Conservation (phyloP, 306 rosid species). For the Purshia tridentata region DNA sequence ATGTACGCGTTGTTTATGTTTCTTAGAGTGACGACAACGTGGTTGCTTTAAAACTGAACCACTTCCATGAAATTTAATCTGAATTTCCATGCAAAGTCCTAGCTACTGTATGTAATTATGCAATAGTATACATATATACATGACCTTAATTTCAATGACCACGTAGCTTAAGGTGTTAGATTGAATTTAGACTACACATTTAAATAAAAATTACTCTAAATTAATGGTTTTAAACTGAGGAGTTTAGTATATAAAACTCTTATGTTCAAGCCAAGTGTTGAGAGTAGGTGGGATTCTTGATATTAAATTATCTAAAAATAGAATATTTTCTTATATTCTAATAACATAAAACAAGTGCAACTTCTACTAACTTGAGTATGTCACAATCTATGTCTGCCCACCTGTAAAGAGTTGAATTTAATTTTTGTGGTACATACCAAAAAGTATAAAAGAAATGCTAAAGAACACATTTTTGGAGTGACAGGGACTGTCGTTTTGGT, state of each 20-base stretch:
- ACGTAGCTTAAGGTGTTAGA: no score
- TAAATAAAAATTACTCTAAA: no score
- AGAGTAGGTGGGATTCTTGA: no score
- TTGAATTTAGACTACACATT: no score
- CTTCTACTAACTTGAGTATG: conserved; percentile 10
- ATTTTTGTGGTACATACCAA: not conserved
- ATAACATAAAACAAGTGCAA: not conserved
- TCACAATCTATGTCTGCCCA: conserved; percentile 22
- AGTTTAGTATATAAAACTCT: no score
- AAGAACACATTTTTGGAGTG: not conserved
- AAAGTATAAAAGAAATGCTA: not conserved
- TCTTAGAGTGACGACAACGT: not conserved
- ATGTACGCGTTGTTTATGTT: not conserved
- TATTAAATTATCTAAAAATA: no score
- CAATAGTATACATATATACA: no score
- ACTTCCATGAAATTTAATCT: conserved; percentile 24
- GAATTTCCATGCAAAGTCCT: conserved; percentile 6
- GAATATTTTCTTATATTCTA: no score
- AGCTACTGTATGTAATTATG: not conserved
- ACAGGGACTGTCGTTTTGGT: not conserved
- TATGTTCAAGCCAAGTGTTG: no score
- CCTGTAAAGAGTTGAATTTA: not conserved
- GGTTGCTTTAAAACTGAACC: not conserved
- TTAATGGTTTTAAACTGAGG: no score
- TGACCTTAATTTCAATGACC: no score